These are phyloP conservation scores for Alternaria solani DNA, from an alignment of 2,329 filamentous ascomycete genomes.

Conservation along the genomic window DNA sequence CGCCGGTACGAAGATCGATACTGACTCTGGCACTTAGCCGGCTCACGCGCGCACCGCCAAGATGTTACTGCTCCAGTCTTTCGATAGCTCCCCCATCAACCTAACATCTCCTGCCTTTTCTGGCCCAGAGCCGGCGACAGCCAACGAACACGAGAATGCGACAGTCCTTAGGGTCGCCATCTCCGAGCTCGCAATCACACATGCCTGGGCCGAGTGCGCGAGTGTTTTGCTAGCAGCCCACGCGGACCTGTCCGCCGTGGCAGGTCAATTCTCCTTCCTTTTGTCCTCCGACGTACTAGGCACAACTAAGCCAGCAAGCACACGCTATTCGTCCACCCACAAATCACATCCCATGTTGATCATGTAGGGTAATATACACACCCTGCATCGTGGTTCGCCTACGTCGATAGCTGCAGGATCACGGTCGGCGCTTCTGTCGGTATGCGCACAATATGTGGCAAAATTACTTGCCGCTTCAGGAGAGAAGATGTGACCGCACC, in stretches of 20 bases:
- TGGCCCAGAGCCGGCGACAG: conserved; percentile 6
- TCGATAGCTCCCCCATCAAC: conserved; percentile 1
- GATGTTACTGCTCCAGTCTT: conserved; percentile 4
- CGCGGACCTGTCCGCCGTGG: conserved; percentile 8
- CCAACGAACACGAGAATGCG: not conserved
- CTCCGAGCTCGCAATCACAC: conserved; percentile 5
- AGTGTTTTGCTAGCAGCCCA: conserved; percentile 6
- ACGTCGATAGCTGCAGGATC: not conserved
- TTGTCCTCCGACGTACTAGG: conserved; percentile 7
- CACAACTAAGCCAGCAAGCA: not conserved
- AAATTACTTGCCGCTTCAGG: not conserved
- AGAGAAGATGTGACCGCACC: not conserved
- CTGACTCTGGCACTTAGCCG: conserved; percentile 3
- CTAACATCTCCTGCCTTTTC: conserved; percentile 16
- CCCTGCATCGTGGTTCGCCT: conserved; percentile 8
- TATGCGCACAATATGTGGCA: conserved; percentile 13
- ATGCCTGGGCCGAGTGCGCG: conserved; percentile 5
- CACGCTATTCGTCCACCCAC: conserved; percentile 7
- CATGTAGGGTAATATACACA: conserved; percentile 11
- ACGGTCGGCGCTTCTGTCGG: conserved; percentile 11
- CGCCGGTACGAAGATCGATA: conserved; percentile 10
- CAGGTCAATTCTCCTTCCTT: conserved; percentile 15
- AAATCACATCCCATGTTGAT: conserved; percentile 5
- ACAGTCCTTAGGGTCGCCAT: not conserved
- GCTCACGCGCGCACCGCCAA: conserved; percentile 11